These are phyloP conservation scores for Solanum megistacrolobum DNA, from an alignment of 257 asterid genomes.

Conservation along the genomic window DNA sequence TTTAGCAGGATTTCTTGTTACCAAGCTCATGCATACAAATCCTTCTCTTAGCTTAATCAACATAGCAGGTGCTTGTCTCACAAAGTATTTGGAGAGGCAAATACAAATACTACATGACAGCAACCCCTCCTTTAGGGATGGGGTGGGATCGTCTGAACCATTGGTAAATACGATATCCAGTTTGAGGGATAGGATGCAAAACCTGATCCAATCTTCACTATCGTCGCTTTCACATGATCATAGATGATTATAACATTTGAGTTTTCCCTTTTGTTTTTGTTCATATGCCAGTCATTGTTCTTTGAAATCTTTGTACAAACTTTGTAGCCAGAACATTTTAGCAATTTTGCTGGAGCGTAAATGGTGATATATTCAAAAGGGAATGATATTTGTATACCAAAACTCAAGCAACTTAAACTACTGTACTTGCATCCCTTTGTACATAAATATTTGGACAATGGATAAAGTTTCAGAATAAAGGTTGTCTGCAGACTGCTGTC, in stretches of 20 bases:
- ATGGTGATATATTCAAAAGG: not conserved
- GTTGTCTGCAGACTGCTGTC: not conserved
- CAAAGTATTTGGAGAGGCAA: constrained; percentile 46
- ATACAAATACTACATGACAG: constrained; percentile 13
- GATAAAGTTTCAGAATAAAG: not conserved
- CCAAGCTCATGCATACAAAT: constrained; percentile 56
- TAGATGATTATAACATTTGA: constrained; percentile 19
- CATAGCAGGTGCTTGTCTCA: constrained; percentile 57
- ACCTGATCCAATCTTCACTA: constrained; percentile 46
- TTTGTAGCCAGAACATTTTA: not conserved
- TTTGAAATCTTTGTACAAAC: not conserved
- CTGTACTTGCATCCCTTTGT: not conserved
- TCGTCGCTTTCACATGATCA: constrained; percentile 28
- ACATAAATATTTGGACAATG: not conserved
- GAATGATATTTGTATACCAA: not conserved
- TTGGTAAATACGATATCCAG: constrained; percentile 29
- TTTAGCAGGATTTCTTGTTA: constrained; percentile 72
- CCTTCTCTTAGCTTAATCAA: constrained; percentile 59
- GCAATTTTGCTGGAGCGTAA: not conserved
- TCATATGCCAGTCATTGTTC: not conserved
- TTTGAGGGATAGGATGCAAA: constrained; percentile 36
- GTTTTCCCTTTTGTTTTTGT: not conserved
- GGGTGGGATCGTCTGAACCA: constrained; percentile 14
- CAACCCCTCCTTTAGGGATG: constrained; percentile 17
- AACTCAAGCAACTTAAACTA: not conserved